Base-by-base conservation (phyloP, 192 early-diverging fungal species). In the Coemansia sp. region DNA sequence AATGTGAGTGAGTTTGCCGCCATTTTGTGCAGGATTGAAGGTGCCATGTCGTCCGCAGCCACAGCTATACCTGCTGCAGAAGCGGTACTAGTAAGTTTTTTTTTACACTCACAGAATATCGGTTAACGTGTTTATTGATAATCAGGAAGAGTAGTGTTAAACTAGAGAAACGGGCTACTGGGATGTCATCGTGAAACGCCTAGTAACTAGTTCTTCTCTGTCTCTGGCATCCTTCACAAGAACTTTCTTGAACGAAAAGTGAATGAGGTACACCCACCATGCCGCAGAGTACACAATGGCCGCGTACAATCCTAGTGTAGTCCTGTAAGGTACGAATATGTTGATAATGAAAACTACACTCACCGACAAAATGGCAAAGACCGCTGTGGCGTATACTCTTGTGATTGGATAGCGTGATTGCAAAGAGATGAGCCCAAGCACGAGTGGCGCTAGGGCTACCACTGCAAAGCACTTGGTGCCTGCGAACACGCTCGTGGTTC, bases 371-470 rank as follows among this genome's bases (percentile, higher is more conserved):
- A 34, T 16, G 15, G 57, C 57, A 18, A 59, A 36, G 29, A 18
- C 13, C 15, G 16, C 57, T 3, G 36, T 8, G 57, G 13, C 2
- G 16, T 18, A 7, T 18, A 8, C 16, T 31, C 29, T 59, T 4
- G 33, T 7, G 15, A 59, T 31, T 34, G 57, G 33, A 33, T 59
- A 59, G 31, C 31, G 12, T 2, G 31, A 36, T 18, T 33, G 27
- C 57, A 59, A 7, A 18, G 57, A 36, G 31, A 33, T 18, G 33
- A 59, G 57, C 36, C 57, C 57, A 59, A 59, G 57, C 31, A 59
- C 1, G 6, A 59, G 57, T 16, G 57, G 31, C 7, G 31, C 31
- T 31, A 59, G 16, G 4, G 31, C 15, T 7, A 59, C n/a, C 15
- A 34, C 27, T 36, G 5, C 31, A 16, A 6, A 18, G 15, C 57